Percentiles rank a stretch among this genome's conserved stretches.
Evolutionary conservation across 139 green algal species (phyloP).

Genomic region (Microglena sp.): DNA sequence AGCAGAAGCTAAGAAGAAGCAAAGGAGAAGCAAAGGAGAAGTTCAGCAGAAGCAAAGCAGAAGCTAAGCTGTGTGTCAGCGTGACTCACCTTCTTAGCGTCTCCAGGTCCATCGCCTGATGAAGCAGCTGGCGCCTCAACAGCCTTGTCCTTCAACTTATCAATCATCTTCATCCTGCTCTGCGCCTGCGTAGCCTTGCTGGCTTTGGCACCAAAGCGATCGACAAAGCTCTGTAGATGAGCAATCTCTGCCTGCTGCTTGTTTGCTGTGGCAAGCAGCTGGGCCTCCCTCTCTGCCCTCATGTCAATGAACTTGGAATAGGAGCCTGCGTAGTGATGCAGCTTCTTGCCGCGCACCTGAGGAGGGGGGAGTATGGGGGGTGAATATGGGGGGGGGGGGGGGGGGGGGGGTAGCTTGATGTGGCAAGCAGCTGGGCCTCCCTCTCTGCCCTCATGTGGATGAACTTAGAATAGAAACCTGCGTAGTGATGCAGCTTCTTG

Average conservation of each 20-base stretch:
- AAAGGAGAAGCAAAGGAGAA: too few relatives aligned
- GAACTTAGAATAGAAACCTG: background rate
- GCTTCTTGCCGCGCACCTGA: conserved; percentile 40
- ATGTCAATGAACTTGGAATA: conserved; percentile 55
- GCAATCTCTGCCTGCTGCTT: conserved; percentile 24
- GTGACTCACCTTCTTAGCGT: conserved; percentile 24
- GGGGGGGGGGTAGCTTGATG: too few relatives aligned
- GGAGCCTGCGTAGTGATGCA: conserved; percentile 53
- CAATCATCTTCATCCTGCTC: conserved; percentile 45
- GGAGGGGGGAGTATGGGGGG: background rate
- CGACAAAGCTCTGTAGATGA: conserved; percentile 55
- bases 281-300: conserved; percentile 40
- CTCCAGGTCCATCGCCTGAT: conserved; percentile 24
- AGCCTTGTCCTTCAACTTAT: conserved; percentile 46
- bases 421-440: conserved; percentile 30
- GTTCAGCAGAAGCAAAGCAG: too few relatives aligned
- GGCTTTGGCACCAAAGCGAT: conserved; percentile 58
- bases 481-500: background rate
- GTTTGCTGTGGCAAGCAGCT: conserved; percentile 27
- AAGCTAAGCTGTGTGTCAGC: too few relatives aligned
- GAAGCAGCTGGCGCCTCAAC: conserved; percentile 29
- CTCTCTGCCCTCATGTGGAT: conserved; percentile 38
- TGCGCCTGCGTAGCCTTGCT: conserved; percentile 55
- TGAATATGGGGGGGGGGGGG: too few relatives aligned
- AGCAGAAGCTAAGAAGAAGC: too few relatives aligned